Base-by-base conservation (phyloP, 1,284 basidiomycete genomes). In the Irpex lacteus region DNA sequence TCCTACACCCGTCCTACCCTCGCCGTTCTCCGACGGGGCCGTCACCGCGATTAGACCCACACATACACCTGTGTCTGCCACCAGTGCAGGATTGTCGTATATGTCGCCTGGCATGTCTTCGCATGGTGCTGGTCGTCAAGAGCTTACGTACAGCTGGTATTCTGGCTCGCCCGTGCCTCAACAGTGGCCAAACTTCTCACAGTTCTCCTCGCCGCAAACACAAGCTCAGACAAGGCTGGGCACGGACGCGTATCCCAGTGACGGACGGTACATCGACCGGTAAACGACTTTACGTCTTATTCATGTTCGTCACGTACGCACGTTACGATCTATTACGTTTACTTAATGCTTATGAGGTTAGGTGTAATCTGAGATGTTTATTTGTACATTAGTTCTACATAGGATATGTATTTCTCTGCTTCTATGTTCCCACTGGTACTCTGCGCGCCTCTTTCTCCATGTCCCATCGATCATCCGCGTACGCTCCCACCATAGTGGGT, bases 141-240 rank as follows among this genome's bases (percentile, higher is more conserved):
- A 36, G 15, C 19, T 60, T 2, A 61, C 59, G 9, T 66, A 66
- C 44, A 66, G 65, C 53, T 66, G 65, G 65, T 66, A 66, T 47
- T 61, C 55, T 18, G 60, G 53, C 52, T 54, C 62, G 15, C 62
- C 62, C 3, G 8, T 63, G 49, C 34, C 62, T 55, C 26, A 26
- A 26, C 26, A 26, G 26, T 26, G 26, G 13, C 8, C 59, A 40
- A 11, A 58, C 47, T 13, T 47, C 36, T 47, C 50, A 4, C 34
- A 60, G 18, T 21, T 63, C 18, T 44, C 61, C 11, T 44, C 61
- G 4, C 58, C 62, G 21, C 62, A 60, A 38, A 60, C 62, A n/a
- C 36, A 55, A 26, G 55, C 62, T 9, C 36, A 44, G 7, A 34
- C 54, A 34, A 19, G 54, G 34, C 13, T 56, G 34, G 54, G 54